These are phyloP conservation scores for Ceratocystis variospora DNA, from an alignment of 2,329 filamentous ascomycete genomes.

Conservation along the genomic window DNA sequence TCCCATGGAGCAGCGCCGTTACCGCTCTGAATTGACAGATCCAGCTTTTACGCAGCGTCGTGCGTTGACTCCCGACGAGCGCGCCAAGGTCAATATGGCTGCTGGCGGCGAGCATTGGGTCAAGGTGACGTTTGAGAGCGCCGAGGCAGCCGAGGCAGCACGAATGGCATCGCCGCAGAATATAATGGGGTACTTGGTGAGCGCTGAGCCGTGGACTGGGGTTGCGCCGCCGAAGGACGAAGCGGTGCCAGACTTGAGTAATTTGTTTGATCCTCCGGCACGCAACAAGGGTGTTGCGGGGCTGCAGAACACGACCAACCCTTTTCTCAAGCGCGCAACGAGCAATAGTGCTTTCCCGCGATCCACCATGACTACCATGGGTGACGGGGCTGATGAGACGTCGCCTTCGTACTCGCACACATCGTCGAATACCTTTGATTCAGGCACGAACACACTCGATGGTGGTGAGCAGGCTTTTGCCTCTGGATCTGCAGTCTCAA, in stretches of 20 bases:
- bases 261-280: constrained; percentile 6
- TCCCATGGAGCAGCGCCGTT: constrained; percentile 54
- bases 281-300: constrained; percentile 11
- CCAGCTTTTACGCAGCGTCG: constrained; percentile 53
- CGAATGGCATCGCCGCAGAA: constrained; percentile 56
- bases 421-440: constrained; percentile 9
- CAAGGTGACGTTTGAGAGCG: constrained; percentile 67
- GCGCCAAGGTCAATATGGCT: constrained; percentile 65
- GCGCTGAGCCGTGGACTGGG: constrained; percentile 56
- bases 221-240: constrained; percentile 50
- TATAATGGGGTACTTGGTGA: constrained; percentile 56
- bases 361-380: not conserved
- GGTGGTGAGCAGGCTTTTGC: not conserved
- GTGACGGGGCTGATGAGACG: not conserved
- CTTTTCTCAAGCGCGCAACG: constrained; percentile 11
- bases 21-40: constrained; percentile 60
- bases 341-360: constrained; percentile 7
- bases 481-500: not conserved
- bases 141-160: constrained; percentile 55
- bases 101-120: constrained; percentile 87
- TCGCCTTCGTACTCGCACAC: not conserved
- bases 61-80: constrained; percentile 56
- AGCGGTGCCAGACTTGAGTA: constrained; percentile 40
- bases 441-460: constrained; percentile 40
- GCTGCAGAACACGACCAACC: not conserved